Evolutionary conservation across 176 grass and related monocot genomes (phyloP).

Genomic region (Puya raimondii): DNA sequence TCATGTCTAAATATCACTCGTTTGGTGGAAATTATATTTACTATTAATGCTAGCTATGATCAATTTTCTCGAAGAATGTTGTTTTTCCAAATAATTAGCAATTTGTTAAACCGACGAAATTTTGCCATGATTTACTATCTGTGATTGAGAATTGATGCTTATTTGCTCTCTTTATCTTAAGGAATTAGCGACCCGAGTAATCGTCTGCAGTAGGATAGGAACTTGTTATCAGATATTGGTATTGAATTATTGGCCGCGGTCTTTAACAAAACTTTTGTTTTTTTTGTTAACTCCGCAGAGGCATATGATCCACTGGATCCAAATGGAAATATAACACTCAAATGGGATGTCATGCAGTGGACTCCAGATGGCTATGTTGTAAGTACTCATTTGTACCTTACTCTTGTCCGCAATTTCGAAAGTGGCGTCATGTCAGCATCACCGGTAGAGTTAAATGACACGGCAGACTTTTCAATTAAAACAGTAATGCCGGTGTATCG

Average conservation of each 20-base stretch:
- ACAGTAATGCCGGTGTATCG: too few species aligned
- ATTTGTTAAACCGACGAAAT: not conserved
- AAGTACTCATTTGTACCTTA: conserved; percentile 24
- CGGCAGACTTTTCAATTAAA: too few species aligned
- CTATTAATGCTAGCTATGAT: not conserved
- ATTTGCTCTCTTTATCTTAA: too few species aligned
- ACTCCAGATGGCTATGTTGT: conserved; percentile 78
- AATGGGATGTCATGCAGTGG: conserved; percentile 76
- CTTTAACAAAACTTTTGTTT: not conserved
- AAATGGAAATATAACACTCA: conserved; percentile 75
- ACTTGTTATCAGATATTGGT: not conserved
- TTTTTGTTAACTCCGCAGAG: conserved; percentile 32
- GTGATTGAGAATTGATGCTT: too few species aligned
- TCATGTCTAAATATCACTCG: not conserved
- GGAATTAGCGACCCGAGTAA: not conserved
- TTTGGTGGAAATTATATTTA: not conserved
- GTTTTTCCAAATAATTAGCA: not conserved
- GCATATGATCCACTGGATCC: conserved; percentile 75
- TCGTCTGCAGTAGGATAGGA: not conserved
- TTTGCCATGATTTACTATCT: not conserved
- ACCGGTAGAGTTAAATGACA: too few species aligned
- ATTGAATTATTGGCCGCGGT: not conserved
- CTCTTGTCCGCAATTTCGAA: not conserved
- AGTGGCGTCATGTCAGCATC: not conserved
- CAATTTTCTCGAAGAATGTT: not conserved